Percentiles rank a stretch among this genome's conserved stretches.
Conservation (phyloP, 1,139 yeast genomes). For the Yamadazyma triangularis region DNA sequence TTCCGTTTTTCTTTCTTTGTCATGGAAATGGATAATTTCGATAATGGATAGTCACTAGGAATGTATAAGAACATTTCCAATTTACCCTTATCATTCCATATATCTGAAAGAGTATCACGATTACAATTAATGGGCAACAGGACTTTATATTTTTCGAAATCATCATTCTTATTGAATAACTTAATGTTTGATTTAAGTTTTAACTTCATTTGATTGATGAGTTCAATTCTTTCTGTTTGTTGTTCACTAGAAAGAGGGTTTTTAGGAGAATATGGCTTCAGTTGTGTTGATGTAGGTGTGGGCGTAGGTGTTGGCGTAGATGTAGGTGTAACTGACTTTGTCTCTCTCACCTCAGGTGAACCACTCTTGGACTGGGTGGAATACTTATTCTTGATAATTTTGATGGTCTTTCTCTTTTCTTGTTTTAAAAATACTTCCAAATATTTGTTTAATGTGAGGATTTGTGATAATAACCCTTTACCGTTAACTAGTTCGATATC, state of each 20-base stretch:
- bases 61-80: constrained; percentile 18
- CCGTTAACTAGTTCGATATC: constrained; percentile 39
- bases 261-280: constrained; percentile 1
- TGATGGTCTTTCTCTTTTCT: constrained; percentile 49
- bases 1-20: constrained; percentile 18
- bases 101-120: constrained; percentile 12
- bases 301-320: constrained; percentile 1
- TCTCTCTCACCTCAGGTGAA: background rate
- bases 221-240: constrained; percentile 12
- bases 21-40: constrained; percentile 14
- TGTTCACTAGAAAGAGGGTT: constrained; percentile 4
- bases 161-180: constrained; percentile 22
- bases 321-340: constrained; percentile 1
- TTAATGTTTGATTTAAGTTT: constrained; percentile 21
- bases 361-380: background rate
- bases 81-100: constrained; percentile 16
- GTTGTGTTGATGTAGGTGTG: constrained; percentile 3
- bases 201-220: constrained; percentile 19
- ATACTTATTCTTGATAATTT: constrained; percentile 20
- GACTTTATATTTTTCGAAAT: constrained; percentile 19
- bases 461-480: constrained; percentile 47
- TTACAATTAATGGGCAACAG: constrained; percentile 14
- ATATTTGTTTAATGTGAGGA: constrained; percentile 52
- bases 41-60: constrained; percentile 20
- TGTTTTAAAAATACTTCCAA: constrained; percentile 54